Percentiles rank a stretch among this genome's conserved stretches.
Evolutionary conservation across 805 yeast species (phyloP).

Genomic region (Saccharomycopsis sp.): DNA sequence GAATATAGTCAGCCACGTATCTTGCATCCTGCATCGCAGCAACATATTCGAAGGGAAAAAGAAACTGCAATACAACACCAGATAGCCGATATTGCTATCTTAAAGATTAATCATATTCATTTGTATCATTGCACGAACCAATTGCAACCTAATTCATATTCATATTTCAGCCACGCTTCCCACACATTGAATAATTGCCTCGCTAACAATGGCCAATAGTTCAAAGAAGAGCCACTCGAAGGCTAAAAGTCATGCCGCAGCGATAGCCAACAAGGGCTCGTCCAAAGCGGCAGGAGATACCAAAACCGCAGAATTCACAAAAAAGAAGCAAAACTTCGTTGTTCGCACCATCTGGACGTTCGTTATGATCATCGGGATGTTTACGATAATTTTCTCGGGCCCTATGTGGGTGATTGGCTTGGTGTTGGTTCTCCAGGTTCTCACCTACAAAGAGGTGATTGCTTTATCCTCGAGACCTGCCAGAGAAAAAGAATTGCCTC

Average conservation of each 20-base stretch:
- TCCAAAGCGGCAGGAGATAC: not conserved
- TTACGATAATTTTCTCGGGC: conserved; percentile 69
- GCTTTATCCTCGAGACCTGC: conserved; percentile 76
- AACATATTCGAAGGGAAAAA: not conserved
- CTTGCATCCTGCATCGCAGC: too few species aligned
- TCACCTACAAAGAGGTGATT: conserved; percentile 88
- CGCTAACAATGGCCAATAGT: not conserved
- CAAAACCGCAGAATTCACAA: conserved; percentile 31
- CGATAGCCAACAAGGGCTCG: not conserved
- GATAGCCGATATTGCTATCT: not conserved
- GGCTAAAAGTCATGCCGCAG: not conserved
- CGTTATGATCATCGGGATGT: conserved; percentile 77
- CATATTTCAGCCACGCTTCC: not conserved
- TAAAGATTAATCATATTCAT: not conserved
- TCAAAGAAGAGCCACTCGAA: not conserved
- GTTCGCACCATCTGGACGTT: conserved; percentile 91
- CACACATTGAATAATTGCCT: too few species aligned
- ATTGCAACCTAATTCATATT: not conserved
- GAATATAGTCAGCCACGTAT: too few species aligned
- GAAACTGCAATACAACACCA: not conserved
- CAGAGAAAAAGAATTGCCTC: conserved; percentile 73
- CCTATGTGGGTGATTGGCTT: conserved; percentile 72
- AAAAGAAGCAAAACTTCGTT: conserved; percentile 75
- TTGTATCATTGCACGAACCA: not conserved
- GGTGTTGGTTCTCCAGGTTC: conserved; percentile 66